Percentiles rank a stretch among this genome's conserved stretches.
phyloP scores from a whole-genome alignment of 768 basidiomycete genomes.

The Stropharia rugosoannulata region DNA sequence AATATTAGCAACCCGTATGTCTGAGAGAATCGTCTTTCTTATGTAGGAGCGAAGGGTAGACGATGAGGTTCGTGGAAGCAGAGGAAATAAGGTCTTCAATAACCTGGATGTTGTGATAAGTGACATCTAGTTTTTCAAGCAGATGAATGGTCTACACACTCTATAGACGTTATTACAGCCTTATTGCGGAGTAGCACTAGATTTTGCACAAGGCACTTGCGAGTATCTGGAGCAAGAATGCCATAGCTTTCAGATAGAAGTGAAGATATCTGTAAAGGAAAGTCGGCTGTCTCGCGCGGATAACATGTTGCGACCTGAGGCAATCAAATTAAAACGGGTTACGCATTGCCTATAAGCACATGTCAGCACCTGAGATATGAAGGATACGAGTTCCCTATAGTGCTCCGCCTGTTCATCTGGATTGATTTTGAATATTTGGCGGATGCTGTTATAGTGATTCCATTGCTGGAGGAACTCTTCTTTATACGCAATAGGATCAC shows the following conservation, averaged over 20 bases:
- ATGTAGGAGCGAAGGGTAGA: constrained; percentile 81
- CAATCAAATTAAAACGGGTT: neutral
- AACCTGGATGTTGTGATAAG: constrained; percentile 49
- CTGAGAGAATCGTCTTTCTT: constrained; percentile 90
- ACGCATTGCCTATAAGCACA: neutral
- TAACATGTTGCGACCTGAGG: constrained; percentile 87
- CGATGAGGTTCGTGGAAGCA: constrained; percentile 92
- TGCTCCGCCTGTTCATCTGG: constrained; percentile 85
- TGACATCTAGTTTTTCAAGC: constrained; percentile 1
- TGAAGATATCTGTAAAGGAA: constrained; percentile 76
- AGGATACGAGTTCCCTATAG: constrained; percentile 85
- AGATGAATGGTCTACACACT: constrained; percentile 50
- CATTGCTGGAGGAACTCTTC: constrained; percentile 98
- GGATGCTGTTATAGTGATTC: constrained; percentile 88
- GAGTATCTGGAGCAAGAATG: constrained; percentile 73
- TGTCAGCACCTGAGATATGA: constrained; percentile 76
- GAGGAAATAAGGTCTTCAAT: constrained; percentile 87
- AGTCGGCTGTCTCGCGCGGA: constrained; percentile 84
- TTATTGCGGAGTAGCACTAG: constrained; percentile 93
- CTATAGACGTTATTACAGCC: constrained; percentile 86
- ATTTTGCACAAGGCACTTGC: constrained; percentile 85
- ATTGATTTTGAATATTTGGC: constrained; percentile 79
- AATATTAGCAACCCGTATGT: constrained; percentile 88
- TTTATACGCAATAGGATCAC: constrained; percentile 85
- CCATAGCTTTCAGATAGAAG: constrained; percentile 81